A percentile compares a stretch with the other conserved stretches of the same genome.
Conservation (phyloP, 352 stramenopile genomes). For the Globisporangium iwayamae region DNA sequence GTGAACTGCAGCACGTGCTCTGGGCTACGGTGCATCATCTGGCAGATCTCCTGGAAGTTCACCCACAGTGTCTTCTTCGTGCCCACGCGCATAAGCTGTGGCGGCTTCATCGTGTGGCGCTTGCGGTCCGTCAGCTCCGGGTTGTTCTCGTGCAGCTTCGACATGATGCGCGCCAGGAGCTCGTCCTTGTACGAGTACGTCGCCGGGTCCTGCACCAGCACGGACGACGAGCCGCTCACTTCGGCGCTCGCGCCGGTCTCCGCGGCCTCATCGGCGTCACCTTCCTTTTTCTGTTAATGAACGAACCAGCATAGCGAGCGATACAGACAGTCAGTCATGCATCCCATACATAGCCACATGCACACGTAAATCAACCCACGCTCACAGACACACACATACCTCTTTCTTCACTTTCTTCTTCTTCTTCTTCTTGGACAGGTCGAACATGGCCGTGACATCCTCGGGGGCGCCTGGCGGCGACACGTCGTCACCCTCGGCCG, state of each 20-base stretch:
- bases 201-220: constrained; percentile 82
- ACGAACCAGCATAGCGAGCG: neutral
- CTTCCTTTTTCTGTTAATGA: constrained; percentile 50
- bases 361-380: neutral
- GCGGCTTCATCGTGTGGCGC: constrained; percentile 88
- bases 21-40: constrained; percentile 97
- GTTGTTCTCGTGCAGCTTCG: constrained; percentile 95
- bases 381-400: constrained; percentile 26
- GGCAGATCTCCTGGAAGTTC: constrained; percentile 99
- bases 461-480: constrained; percentile 61
- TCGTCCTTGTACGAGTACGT: constrained; percentile 96
- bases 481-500: constrained; percentile 29
- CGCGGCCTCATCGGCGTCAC: constrained; percentile 29
- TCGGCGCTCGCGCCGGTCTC: constrained; percentile 26
- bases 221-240: constrained; percentile 39
- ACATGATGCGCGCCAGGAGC: constrained; percentile 92
- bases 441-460: constrained; percentile 88
- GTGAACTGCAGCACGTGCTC: constrained; percentile 99
- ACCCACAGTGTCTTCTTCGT: constrained; percentile 99
- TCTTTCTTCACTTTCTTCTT: constrained; percentile 93
- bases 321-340: neutral
- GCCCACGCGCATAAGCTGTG: constrained; percentile 88
- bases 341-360: neutral
- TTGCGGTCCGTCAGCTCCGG: constrained; percentile 95
- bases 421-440: constrained; percentile 90